Evolutionary conservation across 1,284 basidiomycete genomes (phyloP).

Genomic region (Cutaneotrichosporon dermatis): DNA sequence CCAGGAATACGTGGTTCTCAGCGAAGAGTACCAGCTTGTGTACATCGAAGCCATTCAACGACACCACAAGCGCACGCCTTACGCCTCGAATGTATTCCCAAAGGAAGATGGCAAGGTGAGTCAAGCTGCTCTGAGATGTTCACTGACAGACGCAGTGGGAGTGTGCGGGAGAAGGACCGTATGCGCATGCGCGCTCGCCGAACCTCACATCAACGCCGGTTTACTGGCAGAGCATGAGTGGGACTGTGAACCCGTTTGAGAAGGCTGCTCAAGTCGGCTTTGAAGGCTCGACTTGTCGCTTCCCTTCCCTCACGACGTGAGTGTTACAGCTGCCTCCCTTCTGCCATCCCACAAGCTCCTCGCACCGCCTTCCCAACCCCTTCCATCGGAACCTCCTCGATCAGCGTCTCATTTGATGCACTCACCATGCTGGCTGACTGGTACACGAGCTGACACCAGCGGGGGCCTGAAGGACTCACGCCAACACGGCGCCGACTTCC

Average conservation of each 20-base stretch:
- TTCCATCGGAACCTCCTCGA: too few species aligned
- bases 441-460: conserved; percentile 11
- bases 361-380: too few species aligned
- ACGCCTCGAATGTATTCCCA: conserved; percentile 40
- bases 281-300: conserved; percentile 33
- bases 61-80: conserved; percentile 45
- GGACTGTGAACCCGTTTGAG: conserved; percentile 34
- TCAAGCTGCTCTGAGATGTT: too few species aligned
- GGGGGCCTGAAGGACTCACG: conserved; percentile 31
- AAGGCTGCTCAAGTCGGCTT: conserved; percentile 30
- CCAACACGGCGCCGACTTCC: conserved; percentile 34
- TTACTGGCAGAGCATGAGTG: conserved; percentile 29
- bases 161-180: conserved; percentile 30
- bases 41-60: conserved; percentile 43
- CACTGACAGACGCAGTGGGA: conserved; percentile 25
- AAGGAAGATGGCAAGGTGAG: conserved; percentile 32
- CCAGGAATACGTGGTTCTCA: conserved; percentile 1
- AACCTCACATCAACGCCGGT: conserved; percentile 22
- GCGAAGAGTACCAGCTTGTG: conserved; percentile 24
- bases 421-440: too few species aligned
- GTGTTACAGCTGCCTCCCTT: background rate
- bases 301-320: conserved; percentile 34
- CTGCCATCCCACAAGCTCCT: too few species aligned
- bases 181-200: conserved; percentile 23
- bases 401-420: too few species aligned